Evolutionary conservation across 495 filamentous ascomycete species (phyloP), one percentile per base, ranked within the genome.

Genomic region (Clohesyomyces aquaticus): DNA sequence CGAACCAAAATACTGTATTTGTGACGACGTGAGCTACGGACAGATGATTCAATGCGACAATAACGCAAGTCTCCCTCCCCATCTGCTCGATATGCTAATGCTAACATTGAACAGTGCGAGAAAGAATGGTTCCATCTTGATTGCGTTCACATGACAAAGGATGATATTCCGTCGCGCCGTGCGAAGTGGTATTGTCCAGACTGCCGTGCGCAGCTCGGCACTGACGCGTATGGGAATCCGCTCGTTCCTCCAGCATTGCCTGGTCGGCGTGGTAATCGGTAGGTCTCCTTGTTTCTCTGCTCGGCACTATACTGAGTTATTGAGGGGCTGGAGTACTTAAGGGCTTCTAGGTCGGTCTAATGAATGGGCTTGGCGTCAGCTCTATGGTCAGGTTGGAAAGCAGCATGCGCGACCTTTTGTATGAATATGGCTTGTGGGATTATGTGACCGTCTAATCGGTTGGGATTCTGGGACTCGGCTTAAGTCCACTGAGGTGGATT

Each of bases 41-140:
- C 88, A 85, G 25, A 98, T 98, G 94, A 93, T 98, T 71, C 87
- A 87, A 67, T 98, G 94, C 70, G 94, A 98, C 69, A 96, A 95
- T 71, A 77, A 95, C 80, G 93, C 96, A 80, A 85, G 91, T 71
- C 4, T 55, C 18, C 35, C 21, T 2, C 11, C 32, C 41, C 21
- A 47, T 26, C 8, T 43, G 4, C 19, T 52, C 21, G 21, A 10
- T 61, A 81, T 64, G 11, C 32, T 69, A 42, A 61, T 62, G 66
- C 70, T 71, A 50, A 48, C 43, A 52, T 47, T 52, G 29, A 75
- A 77, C 59, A 79, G 77, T 80, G 77, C 67, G 75, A 77, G 54
- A 75, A 67, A 58, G 91, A 95, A 77, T 97, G 93, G 93, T 98
- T 98, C 77, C 93, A 98, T 74, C 85, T 98, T 23, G 84, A 87